Percentiles rank a stretch among this genome's conserved stretches.
Conservation (phyloP, 208 protist genomes). For the Porcisia hertigi region DNA sequence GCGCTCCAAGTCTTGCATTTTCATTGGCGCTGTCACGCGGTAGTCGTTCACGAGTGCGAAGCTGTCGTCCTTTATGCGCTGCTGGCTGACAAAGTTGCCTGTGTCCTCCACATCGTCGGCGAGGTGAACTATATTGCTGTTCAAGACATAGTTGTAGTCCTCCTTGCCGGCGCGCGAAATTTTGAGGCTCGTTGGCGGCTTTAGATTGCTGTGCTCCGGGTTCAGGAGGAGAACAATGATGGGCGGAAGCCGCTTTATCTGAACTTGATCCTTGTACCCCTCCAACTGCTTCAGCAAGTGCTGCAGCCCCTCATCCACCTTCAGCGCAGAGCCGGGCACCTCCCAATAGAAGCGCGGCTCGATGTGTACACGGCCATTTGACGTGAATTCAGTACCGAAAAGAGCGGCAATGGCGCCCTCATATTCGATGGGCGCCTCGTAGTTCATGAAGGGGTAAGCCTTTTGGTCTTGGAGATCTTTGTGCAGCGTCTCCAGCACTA, state of each 20-base stretch:
- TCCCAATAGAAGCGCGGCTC: slow-evolving; percentile 90
- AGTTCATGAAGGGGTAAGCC: slow-evolving; percentile 73
- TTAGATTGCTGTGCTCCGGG: slow-evolving; percentile 86
- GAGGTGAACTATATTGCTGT: slow-evolving; percentile 88
- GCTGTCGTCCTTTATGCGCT: slow-evolving; percentile 80
- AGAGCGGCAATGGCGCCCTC: slow-evolving; percentile 65
- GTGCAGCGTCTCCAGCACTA: slow-evolving; percentile 79
- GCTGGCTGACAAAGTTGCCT: slow-evolving; percentile 89
- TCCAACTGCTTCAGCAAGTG: slow-evolving; percentile 90
- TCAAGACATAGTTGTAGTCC: slow-evolving; percentile 88
- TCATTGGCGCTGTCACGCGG: slow-evolving; percentile 75
- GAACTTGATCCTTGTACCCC: slow-evolving; percentile 71
- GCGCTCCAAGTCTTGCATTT: slow-evolving; percentile 71
- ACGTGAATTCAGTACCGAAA: slow-evolving; percentile 87
- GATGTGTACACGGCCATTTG: slow-evolving; percentile 70
- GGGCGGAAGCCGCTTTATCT: slow-evolving; percentile 84
- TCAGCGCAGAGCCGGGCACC: slow-evolving; percentile 85
- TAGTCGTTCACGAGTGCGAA: slow-evolving; percentile 91
- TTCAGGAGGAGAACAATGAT: slow-evolving; percentile 92
- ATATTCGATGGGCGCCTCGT: slow-evolving; percentile 69
- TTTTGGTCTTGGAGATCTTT: slow-evolving; percentile 80
- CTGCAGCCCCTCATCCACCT: slow-evolving; percentile 90
- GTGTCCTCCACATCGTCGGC: slow-evolving; percentile 86
- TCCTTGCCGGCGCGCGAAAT: slow-evolving; percentile 81
- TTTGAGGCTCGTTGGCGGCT: slow-evolving; percentile 79